Evolutionary conservation across 192 early-diverging fungal species (phyloP).

Genomic region (Coemansia sp.): DNA sequence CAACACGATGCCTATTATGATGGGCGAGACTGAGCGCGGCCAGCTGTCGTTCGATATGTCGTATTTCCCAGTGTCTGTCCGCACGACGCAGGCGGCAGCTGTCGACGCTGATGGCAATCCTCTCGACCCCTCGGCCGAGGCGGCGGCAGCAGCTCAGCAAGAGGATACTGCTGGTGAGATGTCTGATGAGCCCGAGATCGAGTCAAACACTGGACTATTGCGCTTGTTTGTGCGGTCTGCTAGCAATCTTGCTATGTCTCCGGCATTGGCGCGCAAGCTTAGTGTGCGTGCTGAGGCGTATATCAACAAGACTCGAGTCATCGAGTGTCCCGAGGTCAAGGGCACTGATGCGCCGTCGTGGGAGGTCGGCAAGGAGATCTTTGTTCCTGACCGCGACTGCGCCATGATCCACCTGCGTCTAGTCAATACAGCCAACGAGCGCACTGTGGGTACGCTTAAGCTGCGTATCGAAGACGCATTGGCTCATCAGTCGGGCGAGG

Average conservation of each 20-base stretch:
- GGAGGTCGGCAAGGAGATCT: conserved; percentile 71
- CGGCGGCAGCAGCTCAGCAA: conserved; percentile 5
- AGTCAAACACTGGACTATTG: conserved; percentile 73
- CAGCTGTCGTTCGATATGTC: conserved; percentile 50
- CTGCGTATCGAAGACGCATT: conserved; percentile 49
- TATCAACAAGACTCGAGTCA: conserved; percentile 55
- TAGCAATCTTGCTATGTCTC: conserved; percentile 61
- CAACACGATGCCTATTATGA: conserved; percentile 48
- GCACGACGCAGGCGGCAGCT: conserved; percentile 41
- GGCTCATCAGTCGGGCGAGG: conserved; percentile 48
- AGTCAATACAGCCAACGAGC: conserved; percentile 52
- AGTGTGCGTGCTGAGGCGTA: conserved; percentile 65
- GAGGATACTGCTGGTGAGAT: conserved; percentile 40
- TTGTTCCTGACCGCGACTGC: conserved; percentile 69
- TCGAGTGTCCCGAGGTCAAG: conserved; percentile 68
- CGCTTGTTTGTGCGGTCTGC: conserved; percentile 69
- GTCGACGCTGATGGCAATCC: conserved; percentile 47
- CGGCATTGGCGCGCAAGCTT: conserved; percentile 52
- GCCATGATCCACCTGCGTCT: conserved; percentile 66
- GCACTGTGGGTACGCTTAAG: conserved; percentile 40
- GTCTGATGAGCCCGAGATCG: conserved; percentile 55
- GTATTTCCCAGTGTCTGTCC: conserved; percentile 49
- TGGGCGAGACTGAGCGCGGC: conserved; percentile 54
- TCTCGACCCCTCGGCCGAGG: conserved; percentile 47
- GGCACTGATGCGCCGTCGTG: conserved; percentile 82